Evolutionary conservation across 108 stramenopile species (phyloP).

Genomic region (Cyclotella distinguenda): DNA sequence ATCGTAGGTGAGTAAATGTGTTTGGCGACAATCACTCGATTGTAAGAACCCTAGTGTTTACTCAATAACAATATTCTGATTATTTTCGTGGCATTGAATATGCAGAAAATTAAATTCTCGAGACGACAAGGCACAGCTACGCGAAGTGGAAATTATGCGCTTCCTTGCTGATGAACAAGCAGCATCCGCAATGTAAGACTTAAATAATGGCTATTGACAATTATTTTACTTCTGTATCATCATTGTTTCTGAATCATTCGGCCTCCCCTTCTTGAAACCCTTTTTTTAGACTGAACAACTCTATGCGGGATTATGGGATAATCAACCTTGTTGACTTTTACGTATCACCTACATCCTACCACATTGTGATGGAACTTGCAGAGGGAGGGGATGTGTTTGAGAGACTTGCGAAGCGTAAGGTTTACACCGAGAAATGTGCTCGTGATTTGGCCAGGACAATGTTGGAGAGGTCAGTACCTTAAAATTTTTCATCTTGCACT

Average conservation of each 20-base stretch:
- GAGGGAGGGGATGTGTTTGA: constrained; percentile 97
- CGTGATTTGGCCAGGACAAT: constrained; percentile 63
- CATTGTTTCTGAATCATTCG: no score
- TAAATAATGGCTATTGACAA: not conserved
- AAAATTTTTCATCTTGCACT: not conserved
- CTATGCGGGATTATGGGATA: constrained; percentile 40
- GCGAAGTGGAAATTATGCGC: constrained; percentile 64
- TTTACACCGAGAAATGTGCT: constrained; percentile 90
- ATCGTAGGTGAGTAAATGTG: constrained; percentile 49
- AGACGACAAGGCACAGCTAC: constrained; percentile 60
- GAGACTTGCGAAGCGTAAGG: constrained; percentile 70
- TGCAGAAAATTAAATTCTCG: constrained; percentile 39
- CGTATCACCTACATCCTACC: constrained; percentile 58
- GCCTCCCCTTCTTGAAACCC: no score
- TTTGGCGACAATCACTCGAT: no score
- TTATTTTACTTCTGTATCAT: no score
- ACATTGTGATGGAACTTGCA: constrained; percentile 85
- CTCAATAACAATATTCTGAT: not conserved
- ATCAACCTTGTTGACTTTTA: constrained; percentile 85
- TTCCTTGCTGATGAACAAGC: constrained; percentile 13
- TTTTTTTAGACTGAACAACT: not conserved
- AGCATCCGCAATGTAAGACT: constrained; percentile 3
- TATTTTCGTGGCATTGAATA: constrained; percentile 1
- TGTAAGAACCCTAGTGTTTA: no score
- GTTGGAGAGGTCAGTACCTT: constrained; percentile 37